Percentiles rank a stretch among this genome's conserved stretches.
Conservation (phyloP, 805 yeast genomes). For the Saccharomycopsis lassenensis region DNA sequence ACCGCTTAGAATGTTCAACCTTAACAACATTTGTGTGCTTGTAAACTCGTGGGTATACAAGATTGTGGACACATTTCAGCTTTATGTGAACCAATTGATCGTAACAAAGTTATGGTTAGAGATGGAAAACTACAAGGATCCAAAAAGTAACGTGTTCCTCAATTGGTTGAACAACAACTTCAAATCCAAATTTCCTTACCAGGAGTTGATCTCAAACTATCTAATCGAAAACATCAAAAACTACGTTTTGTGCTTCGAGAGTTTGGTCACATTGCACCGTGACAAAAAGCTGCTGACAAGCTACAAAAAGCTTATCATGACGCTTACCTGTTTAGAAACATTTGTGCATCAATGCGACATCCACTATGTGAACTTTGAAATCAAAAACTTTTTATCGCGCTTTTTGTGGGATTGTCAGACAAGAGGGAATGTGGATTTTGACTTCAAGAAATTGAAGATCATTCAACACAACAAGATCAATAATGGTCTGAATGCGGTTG, state of each 20-base stretch:
- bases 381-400: constrained; percentile 12
- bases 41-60: constrained; percentile 17
- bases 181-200: constrained; percentile 15
- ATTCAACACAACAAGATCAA: constrained; percentile 16
- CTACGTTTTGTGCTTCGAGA: constrained; percentile 10
- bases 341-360: constrained; percentile 14
- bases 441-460: constrained; percentile 15
- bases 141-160: constrained; percentile 11
- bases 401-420: constrained; percentile 15
- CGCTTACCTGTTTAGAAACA: constrained; percentile 12
- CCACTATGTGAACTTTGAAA: constrained; percentile 15
- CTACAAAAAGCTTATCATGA: constrained; percentile 14
- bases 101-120: constrained; percentile 18
- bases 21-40: constrained; percentile 16
- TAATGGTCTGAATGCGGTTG: constrained; percentile 11
- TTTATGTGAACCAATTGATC: constrained; percentile 17
- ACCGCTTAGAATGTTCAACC: constrained; percentile 7
- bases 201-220: constrained; percentile 14
- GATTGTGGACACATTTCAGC: constrained; percentile 16
- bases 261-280: constrained; percentile 8
- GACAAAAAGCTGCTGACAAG: constrained; percentile 10
- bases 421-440: constrained; percentile 15
- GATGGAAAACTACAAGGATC: constrained; percentile 16
- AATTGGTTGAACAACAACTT: constrained; percentile 16
- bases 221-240: constrained; percentile 14